Percentiles rank a stretch among this genome's conserved stretches.
phyloP scores from a whole-genome alignment of 257 asterid genomes.

The Penstemon davidsonii region DNA sequence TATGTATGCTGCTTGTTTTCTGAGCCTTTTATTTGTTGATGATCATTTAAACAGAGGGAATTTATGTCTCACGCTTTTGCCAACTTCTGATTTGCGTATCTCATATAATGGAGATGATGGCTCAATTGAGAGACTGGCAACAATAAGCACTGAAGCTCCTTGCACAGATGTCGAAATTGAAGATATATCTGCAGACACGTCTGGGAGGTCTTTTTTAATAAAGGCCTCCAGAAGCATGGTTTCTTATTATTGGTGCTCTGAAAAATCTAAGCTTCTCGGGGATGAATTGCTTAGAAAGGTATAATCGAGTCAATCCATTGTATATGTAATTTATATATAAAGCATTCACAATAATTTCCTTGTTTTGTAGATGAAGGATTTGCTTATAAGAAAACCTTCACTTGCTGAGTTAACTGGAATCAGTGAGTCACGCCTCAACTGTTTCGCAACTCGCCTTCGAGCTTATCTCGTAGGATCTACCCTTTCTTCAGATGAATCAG shows the following conservation, averaged over 20 bases:
- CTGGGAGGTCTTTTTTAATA: slow-evolving; percentile 79
- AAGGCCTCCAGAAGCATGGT: slow-evolving; percentile 41
- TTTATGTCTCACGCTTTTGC: slow-evolving; percentile 75
- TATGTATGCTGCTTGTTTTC: slow-evolving; percentile 20
- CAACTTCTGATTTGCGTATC: slow-evolving; percentile 80
- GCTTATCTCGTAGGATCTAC: slow-evolving; percentile 72
- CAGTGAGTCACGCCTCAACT: slow-evolving; percentile 68
- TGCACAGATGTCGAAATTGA: slow-evolving; percentile 50
- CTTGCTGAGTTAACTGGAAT: slow-evolving; percentile 87
- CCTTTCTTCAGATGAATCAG: slow-evolving; percentile 35
- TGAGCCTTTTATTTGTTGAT: slow-evolving; percentile 21
- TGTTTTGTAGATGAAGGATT: slow-evolving; percentile 72
- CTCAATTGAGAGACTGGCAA: slow-evolving; percentile 61
- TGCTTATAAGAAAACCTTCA: slow-evolving; percentile 68
- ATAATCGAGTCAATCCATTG: slow-evolving; percentile 12
- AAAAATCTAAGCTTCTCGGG: slow-evolving; percentile 76
- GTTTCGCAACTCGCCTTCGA: slow-evolving; percentile 73
- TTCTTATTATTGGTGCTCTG: slow-evolving; percentile 84
- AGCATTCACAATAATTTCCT: slow-evolving; percentile 19
- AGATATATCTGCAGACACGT: slow-evolving; percentile 64
- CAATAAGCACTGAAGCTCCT: slow-evolving; percentile 45
- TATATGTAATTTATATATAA: slow-evolving; percentile 6
- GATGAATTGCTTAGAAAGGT: slow-evolving; percentile 79
- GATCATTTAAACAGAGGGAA: slow-evolving; percentile 56
- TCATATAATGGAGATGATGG: slow-evolving; percentile 90